Percentiles rank a stretch among this genome's conserved stretches.
Conservation (phyloP, 2,329 filamentous ascomycete genomes). For the Talaromyces rugulosus region DNA sequence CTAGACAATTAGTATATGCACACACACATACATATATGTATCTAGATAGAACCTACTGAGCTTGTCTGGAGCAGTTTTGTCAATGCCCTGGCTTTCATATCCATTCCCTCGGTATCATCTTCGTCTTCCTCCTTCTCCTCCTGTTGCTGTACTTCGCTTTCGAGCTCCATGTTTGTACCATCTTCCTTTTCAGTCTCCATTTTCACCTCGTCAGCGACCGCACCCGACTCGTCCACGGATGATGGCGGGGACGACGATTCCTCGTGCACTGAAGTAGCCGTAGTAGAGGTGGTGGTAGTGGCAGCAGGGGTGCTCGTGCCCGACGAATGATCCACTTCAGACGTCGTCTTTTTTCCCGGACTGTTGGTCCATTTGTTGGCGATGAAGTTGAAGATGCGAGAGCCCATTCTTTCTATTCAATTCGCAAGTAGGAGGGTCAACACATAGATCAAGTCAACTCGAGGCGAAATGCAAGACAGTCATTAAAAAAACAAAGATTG, state of each 20-base stretch:
- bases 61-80: conserved; percentile 45
- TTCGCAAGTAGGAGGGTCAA: background rate
- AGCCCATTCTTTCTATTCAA: background rate
- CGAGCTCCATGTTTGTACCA: background rate
- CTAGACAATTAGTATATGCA: conserved; percentile 19
- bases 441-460: background rate
- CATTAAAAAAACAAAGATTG: background rate
- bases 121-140: conserved; percentile 9
- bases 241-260: conserved; percentile 29
- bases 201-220: conserved; percentile 3
- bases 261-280: conserved; percentile 20
- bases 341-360: background rate
- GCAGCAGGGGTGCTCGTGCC: conserved; percentile 22
- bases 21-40: background rate
- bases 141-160: background rate
- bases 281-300: conserved; percentile 20
- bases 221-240: conserved; percentile 19
- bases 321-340: conserved; percentile 20
- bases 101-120: conserved; percentile 34
- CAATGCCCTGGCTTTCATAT: conserved; percentile 40
- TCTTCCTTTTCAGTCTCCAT: conserved; percentile 7
- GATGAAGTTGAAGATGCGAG: conserved; percentile 6
- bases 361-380: conserved; percentile 5
- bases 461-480: background rate
- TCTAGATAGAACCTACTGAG: conserved; percentile 26